Evolutionary conservation across 805 yeast genomes (phyloP), one percentile per base, ranked within the genome.

Genomic region (Yamadazyma insecticola): DNA sequence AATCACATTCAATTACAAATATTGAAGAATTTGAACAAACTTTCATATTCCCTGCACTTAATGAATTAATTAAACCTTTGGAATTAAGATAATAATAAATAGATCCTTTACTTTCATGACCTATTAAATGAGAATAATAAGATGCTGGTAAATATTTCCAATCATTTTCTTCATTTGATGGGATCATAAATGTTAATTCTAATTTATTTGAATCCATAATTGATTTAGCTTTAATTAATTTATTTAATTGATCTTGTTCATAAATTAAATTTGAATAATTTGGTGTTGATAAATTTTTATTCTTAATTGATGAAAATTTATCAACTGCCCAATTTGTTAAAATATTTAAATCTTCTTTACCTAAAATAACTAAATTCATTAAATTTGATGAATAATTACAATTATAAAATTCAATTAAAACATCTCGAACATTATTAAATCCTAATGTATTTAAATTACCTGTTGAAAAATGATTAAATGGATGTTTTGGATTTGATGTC

Each of bases 41-140:
- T 21, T 74, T 70, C 43, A 76, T 69, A 24, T 75, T 70, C 6
- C 96, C 96, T 20, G 88, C 77, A 22, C 87, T 75, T 31, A 90
- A 67, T 12, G 74, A 80, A 43, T 75, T 81, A 5, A 90, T 95
- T 87, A 89, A 84, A 10, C 89, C 83, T 35, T 49, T 50, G 41
- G 72, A 63, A 57, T 87, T 90, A 43, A 90, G 71, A 41, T 68
- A 71, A 34, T 78, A 73, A 21, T 87, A 65, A 13, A 90, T 54
- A 2, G 96, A 87, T 2, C 97, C 97, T 29, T 79, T 70, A 28
- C 92, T 84, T 60, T 90, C 98, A 55, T 90, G 97, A 24, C 97
- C 97, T 28, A 90, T 61, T 32, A 92, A 64, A 54, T 92, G 97
- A 13, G 89, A 75, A 43, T 64, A 72, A 55, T 87, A 83, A 34